Conservation (phyloP, 1,284 basidiomycete genomes). For the Schizophyllum amplum region DNA sequence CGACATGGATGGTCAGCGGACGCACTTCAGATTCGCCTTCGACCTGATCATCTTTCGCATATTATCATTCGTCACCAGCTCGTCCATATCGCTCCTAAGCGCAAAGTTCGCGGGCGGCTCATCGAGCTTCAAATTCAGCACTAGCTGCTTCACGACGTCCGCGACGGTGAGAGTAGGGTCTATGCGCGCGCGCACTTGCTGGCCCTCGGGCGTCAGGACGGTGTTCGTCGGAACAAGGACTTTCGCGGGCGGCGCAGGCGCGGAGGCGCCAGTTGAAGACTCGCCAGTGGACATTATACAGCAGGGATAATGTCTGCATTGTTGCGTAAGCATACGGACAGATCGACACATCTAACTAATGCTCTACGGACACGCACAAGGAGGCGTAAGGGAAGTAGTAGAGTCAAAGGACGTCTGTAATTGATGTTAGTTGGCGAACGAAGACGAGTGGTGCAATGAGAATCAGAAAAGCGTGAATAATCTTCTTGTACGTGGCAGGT, state of each 20-base stretch:
- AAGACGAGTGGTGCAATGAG: no score
- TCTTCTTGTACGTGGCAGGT: neutral
- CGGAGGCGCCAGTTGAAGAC: conserved; percentile 14
- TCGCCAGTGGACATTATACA: conserved; percentile 9
- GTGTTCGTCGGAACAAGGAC: conserved; percentile 69
- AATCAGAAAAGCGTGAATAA: neutral
- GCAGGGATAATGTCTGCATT: neutral
- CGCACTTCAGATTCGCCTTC: conserved; percentile 75
- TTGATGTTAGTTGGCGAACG: neutral
- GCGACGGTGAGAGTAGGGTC: conserved; percentile 73
- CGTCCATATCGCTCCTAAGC: conserved; percentile 80
- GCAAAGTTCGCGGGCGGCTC: conserved; percentile 80
- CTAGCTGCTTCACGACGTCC: conserved; percentile 74
- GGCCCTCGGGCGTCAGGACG: conserved; percentile 33
- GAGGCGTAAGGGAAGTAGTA: no score
- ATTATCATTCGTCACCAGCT: conserved; percentile 89
- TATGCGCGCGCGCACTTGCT: conserved; percentile 72
- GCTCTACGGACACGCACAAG: no score
- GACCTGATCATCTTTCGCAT: conserved; percentile 74
- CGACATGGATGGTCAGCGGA: conserved; percentile 13
- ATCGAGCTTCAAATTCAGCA: conserved; percentile 74
- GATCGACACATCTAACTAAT: neutral
- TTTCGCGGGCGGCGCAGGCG: conserved; percentile 27
- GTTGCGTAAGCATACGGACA: no score
- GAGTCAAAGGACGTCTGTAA: no score